A percentile compares a stretch with the other conserved stretches of the same genome.
Conservation (phyloP, 352 stramenopile genomes). For the Pythium dissotocum region DNA sequence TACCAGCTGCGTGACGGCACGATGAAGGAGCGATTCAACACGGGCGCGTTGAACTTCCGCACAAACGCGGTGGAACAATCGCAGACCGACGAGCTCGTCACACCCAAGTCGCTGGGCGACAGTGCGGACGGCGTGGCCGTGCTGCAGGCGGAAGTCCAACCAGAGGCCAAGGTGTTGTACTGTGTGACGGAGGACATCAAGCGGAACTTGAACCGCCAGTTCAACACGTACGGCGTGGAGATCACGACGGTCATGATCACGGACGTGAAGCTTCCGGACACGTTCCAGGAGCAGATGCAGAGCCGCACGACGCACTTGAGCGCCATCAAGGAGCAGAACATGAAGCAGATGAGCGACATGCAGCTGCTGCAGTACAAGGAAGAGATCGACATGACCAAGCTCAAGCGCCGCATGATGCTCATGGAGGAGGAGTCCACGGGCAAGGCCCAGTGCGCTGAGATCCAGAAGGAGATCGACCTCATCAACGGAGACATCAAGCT, state of each 20-base stretch:
- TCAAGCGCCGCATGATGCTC: conserved; percentile 51
- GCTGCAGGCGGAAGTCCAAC: conserved; percentile 3
- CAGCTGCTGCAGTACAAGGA: conserved; percentile 62
- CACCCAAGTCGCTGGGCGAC: conserved; percentile 25
- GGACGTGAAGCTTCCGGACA: conserved; percentile 58
- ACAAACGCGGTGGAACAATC: conserved; percentile 21
- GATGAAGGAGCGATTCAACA: conserved; percentile 68
- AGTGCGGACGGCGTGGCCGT: conserved; percentile 3
- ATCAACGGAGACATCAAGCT: conserved; percentile 50
- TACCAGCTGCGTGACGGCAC: conserved; percentile 79
- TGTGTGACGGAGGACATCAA: conserved; percentile 71
- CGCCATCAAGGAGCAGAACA: conserved; percentile 72
- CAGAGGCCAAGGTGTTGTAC: conserved; percentile 35
- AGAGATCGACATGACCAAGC: conserved; percentile 53
- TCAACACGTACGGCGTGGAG: conserved; percentile 66
- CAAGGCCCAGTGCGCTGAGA: conserved; percentile 52
- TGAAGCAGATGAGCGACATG: conserved; percentile 83
- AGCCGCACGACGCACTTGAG: conserved; percentile 67
- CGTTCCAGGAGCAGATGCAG: conserved; percentile 69
- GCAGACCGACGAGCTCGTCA: conserved; percentile 23
- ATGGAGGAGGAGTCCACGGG: conserved; percentile 68
- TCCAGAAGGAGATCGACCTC: conserved; percentile 62
- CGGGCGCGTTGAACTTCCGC: conserved; percentile 37
- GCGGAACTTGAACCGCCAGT: conserved; percentile 62
- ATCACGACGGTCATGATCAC: conserved; percentile 71